Base-by-base conservation (phyloP, 2,329 filamentous ascomycete genomes). In the Penicillium vulpinum region DNA sequence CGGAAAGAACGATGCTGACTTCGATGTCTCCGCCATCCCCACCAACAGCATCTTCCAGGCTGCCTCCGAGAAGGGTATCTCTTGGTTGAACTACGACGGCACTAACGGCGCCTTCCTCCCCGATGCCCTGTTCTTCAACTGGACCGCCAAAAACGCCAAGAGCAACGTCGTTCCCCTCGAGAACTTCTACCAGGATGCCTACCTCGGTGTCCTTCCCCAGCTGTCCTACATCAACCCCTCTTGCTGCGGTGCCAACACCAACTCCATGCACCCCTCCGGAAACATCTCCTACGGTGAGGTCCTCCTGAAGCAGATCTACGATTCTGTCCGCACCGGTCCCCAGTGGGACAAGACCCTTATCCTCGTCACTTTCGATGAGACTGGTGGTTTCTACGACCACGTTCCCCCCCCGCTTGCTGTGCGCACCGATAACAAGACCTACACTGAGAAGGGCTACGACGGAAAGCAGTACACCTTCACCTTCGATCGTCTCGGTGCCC, bases 41-140 rank as follows among this genome's bases (percentile, higher is more conserved):
- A 67, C 72, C 58, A 63, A 57, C 44, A 70, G 66, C 60, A 72
- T 78, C 63, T 78, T 78, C 67, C 62, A 77, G 63, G 63, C 66
- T 2, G 62, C 69, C 46, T 51, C 57, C 4, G 58, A 64, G 50
- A 71, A 68, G 55, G 61, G 61, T 31, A 67, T 69, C 59, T 62
- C 65, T 31, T 73, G 70, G 70, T 57, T 53, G 47, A 71, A 73
- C 67, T 72, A 72, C 63, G 67, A 68, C 35, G 62, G 66, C 57
- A 67, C 67, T 51, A 69, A 68, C 59, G 70, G 69, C 15, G 63
- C 48, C 35, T 69, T 69, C 61, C 56, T 61, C 11, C 61, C 67
- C 1, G 70, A 73, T 43, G 51, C 68, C 50, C 24, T 66, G 44
- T 71, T 66, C 61, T 72, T 70, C 60, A 62, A 66, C 61, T 72